These are phyloP conservation scores for Fraxinus greggii DNA, from an alignment of 305 asterid genomes.

Conservation along the genomic window DNA sequence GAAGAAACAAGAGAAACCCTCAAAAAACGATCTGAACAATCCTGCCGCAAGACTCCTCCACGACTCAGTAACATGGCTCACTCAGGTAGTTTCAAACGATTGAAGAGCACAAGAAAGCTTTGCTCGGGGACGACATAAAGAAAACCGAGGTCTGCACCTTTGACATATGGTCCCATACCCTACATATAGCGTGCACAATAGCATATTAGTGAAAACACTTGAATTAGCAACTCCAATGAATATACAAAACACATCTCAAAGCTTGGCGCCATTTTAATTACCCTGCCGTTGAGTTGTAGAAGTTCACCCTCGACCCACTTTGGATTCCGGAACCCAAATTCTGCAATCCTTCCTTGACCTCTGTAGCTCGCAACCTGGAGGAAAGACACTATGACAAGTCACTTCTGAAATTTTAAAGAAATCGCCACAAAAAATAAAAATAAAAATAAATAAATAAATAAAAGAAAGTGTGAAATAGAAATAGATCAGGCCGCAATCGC, in stretches of 20 bases:
- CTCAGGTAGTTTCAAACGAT: conserved; percentile 77
- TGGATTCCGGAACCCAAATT: conserved; percentile 75
- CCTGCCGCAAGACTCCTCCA: not conserved
- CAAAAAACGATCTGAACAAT: not conserved
- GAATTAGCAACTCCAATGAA: conserved; percentile 1
- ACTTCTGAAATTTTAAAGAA: not conserved
- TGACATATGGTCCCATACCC: conserved; percentile 81
- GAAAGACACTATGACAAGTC: conserved; percentile 15
- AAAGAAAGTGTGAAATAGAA: not conserved
- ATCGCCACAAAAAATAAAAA: not conserved
- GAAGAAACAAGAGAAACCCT: conserved; percentile 1
- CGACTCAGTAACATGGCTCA: conserved; percentile 26
- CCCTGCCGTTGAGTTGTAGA: conserved; percentile 91
- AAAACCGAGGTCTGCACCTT: conserved; percentile 96
- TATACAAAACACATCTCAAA: not conserved
- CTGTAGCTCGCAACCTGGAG: conserved; percentile 73
- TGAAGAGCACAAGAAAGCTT: conserved; percentile 90
- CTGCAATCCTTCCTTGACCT: conserved; percentile 95
- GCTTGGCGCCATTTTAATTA: conserved; percentile 14
- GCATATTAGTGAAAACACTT: not conserved
- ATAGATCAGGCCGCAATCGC: not conserved
- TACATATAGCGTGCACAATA: conserved; percentile 22
- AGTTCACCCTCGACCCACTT: conserved; percentile 97
- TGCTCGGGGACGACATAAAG: conserved; percentile 85
- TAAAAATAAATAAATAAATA: not conserved